Conservation (phyloP, 371 early-diverging fungal species). For the Syncephalis fuscata region DNA sequence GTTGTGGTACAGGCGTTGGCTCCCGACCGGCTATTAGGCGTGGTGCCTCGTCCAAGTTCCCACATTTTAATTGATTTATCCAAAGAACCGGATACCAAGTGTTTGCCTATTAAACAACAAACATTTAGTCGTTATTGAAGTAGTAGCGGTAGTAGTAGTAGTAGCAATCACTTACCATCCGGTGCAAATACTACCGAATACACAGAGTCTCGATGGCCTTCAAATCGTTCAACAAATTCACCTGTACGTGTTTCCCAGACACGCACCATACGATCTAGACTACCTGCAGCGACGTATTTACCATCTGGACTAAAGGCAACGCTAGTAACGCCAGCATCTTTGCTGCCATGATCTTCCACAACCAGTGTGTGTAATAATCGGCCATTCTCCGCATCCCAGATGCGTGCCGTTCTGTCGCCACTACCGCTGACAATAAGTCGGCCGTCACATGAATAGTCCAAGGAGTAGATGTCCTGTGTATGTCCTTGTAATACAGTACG, state of each 20-base stretch:
- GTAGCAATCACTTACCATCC: constrained; percentile 53
- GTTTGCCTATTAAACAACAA: constrained; percentile 13
- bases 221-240: constrained; percentile 64
- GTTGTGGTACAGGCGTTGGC: constrained; percentile 27
- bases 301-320: constrained; percentile 83
- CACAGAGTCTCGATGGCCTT: constrained; percentile 94
- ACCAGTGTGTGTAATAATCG: constrained; percentile 48
- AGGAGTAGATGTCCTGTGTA: constrained; percentile 90
- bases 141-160: not conserved
- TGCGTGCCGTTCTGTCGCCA: constrained; percentile 82
- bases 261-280: constrained; percentile 85
- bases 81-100: constrained; percentile 84
- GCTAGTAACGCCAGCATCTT: constrained; percentile 89
- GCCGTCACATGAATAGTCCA: constrained; percentile 92
- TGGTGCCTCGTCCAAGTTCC: constrained; percentile 36
- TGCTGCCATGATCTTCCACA: constrained; percentile 63
- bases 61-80: constrained; percentile 93
- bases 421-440: constrained; percentile 82
- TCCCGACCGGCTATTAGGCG: constrained; percentile 7
- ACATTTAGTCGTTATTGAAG: no score
- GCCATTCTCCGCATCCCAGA: constrained; percentile 76
- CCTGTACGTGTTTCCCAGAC: constrained; percentile 84
- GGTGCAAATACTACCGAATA: constrained; percentile 93
- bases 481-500: constrained; percentile 68
- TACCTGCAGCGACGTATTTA: constrained; percentile 71